phyloP scores from a whole-genome alignment of 164 flowering plant genomes.

The Hamamelis virginiana region DNA sequence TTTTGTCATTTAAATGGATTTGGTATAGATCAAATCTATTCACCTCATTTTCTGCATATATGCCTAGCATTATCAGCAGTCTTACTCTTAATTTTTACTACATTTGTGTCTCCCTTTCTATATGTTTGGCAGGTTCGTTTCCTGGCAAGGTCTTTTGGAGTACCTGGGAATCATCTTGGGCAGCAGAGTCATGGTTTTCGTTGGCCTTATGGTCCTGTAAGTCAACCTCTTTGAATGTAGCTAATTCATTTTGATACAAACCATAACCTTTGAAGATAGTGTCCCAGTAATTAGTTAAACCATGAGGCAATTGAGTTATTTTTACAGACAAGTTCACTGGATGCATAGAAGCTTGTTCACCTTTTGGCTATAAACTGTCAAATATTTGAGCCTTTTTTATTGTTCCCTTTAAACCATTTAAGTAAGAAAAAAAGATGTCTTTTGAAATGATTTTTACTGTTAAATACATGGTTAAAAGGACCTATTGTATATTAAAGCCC shows the following conservation, averaged over 20 bases:
- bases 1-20: neutral
- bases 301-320: neutral
- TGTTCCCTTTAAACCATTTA: neutral
- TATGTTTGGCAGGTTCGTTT: slow-evolving; percentile 75
- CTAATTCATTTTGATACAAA: neutral
- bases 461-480: too few species aligned
- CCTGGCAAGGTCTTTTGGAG: slow-evolving; percentile 88
- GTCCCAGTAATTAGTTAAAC: neutral
- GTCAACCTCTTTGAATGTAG: slow-evolving; percentile 18
- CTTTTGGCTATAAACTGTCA: neutral
- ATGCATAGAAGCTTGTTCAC: neutral
- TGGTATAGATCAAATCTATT: neutral
- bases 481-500: too few species aligned
- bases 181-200: slow-evolving; percentile 98
- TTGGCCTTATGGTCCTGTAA: slow-evolving; percentile 99
- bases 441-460: neutral
- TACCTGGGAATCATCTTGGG: slow-evolving; percentile 99
- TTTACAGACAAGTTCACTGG: neutral
- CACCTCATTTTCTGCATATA: neutral
- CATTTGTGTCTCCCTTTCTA: neutral
- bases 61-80: neutral
- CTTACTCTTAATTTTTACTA: neutral
- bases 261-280: neutral
- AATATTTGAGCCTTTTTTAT: neutral
- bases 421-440: neutral